Base-by-base conservation (phyloP, 2,329 filamentous ascomycete genomes). In the Fusarium penzigii region DNA sequence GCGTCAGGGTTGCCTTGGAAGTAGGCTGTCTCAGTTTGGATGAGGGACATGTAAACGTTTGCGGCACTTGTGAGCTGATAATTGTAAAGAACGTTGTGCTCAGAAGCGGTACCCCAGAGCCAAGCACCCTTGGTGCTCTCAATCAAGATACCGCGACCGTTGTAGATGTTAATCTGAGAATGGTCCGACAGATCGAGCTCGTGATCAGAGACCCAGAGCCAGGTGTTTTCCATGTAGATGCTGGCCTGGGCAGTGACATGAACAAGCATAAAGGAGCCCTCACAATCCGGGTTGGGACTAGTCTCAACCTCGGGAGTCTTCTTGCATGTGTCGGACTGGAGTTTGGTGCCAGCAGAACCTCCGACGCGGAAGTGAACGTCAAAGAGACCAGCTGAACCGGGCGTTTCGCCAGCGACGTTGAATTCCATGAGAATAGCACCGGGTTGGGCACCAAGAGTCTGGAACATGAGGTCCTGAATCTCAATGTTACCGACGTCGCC, bases 331-430 rank as follows among this genome's bases (percentile, higher is more conserved):
- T 90, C 81, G 16, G 87, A 88, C 73, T 95, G 90, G 14, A 97
- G 82, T 59, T 89, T 74, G 29, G 92, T 95, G 54, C 93, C 93
- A 5, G 89, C 87, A 49, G 87, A 86, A 41, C 94, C 94, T 64
- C 92, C 93, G 63, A 99, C 84, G 67, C 94, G 90, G 75, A 94
- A 88, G 78, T 99, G 94, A n/a, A 92, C 87, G 66, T 99, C 94
- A 90, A 92, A 99, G 73, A 97, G 86, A 56, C 85, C 93, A 17
- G 86, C 86, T 2, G 85, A 82, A 43, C 90, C 91, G 52, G 86
- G 80, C 49, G 72, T 78, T 61, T 80, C 70, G 36, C 85, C 87
- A 41, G 84, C 84, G 40, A 96, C 78, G 73, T 97, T 97, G 89
- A 91, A 97, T 71, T 97, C 83, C 75, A 97, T 85, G 68, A 97